phyloP scores from a whole-genome alignment of 148 eudicot genomes.

The Spergularia bocconei region DNA sequence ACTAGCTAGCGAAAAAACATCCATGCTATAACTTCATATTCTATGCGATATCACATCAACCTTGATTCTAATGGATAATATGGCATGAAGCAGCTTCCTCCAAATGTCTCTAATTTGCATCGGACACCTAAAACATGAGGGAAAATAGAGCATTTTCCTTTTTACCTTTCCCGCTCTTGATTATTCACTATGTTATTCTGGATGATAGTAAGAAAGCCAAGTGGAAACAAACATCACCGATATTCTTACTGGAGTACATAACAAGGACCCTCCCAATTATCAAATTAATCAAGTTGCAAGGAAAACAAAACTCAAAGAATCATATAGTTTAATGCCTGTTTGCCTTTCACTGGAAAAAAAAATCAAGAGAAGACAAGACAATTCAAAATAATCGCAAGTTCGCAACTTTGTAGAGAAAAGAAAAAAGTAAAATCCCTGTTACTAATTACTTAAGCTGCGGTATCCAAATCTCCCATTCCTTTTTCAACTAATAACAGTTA shows the following conservation, averaged over 20 bases:
- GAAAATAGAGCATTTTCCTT: neutral
- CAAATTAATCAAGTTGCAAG: constrained; percentile 24
- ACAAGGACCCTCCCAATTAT: constrained; percentile 6
- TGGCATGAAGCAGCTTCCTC: neutral
- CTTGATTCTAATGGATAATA: neutral
- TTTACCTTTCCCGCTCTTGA: constrained; percentile 9
- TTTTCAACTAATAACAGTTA: constrained; percentile 17
- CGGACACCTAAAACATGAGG: neutral
- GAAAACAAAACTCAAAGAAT: constrained; percentile 10
- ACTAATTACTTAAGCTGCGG: constrained; percentile 20
- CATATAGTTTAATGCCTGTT: constrained; percentile 15
- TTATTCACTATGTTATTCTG: constrained; percentile 18
- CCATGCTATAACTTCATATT: neutral
- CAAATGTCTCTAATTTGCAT: neutral
- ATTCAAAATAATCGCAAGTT: constrained; percentile 4
- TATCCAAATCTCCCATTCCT: constrained; percentile 7
- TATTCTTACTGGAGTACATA: constrained; percentile 3
- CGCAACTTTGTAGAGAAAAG: constrained; percentile 20
- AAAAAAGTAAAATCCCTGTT: constrained; percentile 17
- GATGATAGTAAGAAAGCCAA: constrained; percentile 3
- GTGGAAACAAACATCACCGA: constrained; percentile 3
- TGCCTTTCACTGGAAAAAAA: constrained; percentile 4
- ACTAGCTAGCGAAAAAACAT: too few species aligned
- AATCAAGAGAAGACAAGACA: neutral
- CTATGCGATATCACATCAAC: neutral